Evolutionary conservation across 306 rosid species (phyloP), one percentile per base, ranked within the genome.

Genomic region (Boehmeria nivea): DNA sequence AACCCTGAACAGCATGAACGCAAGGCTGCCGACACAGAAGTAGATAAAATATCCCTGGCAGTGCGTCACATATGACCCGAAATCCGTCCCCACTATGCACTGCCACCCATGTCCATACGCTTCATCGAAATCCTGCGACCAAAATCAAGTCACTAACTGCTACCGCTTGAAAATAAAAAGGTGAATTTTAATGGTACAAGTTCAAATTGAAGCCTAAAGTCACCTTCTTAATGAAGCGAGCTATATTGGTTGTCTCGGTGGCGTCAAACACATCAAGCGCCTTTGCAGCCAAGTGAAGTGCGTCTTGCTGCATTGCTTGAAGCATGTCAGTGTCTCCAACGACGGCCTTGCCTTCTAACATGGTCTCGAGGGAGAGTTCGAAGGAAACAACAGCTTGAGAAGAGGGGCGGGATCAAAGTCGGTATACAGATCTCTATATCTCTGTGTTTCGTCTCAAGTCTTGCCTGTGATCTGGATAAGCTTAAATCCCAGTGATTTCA

Each of bases 341-440:
- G 24, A 86, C 68, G 19, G 97, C 97, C 66, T 83, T 89, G 12
- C 97, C 97, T 71, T 89, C 95, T n/a, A 86, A 68, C 94, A 14
- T 26, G 8, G 12, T n/a, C 10, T 40, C 12, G 45, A 57, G n/a
- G 53, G 45, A 50, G 38, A 23, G 22, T 5, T 7, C 38, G 18
- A 27, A 25, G 23, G 34, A 28, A 11, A 33, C 39, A n/a, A 23
- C 50, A 38, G 31, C 3, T 39, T 8, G 25, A 51, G 51, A 45
- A 47, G 26, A 17, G 12, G 50, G 45, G 28, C 8, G 37, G 34
- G 22, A 19, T 38, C 39, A 19, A 38, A 11, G 26, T 6, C 57
- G 38, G 27, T 12, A 21, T 31, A 36, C 40, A 33, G 11, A 20
- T 37, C 36, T 51, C 38, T 31, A 6, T 28, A 21, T 57, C 51